phyloP scores from a whole-genome alignment of 495 filamentous ascomycete species.

The Penicillium pulvis region DNA sequence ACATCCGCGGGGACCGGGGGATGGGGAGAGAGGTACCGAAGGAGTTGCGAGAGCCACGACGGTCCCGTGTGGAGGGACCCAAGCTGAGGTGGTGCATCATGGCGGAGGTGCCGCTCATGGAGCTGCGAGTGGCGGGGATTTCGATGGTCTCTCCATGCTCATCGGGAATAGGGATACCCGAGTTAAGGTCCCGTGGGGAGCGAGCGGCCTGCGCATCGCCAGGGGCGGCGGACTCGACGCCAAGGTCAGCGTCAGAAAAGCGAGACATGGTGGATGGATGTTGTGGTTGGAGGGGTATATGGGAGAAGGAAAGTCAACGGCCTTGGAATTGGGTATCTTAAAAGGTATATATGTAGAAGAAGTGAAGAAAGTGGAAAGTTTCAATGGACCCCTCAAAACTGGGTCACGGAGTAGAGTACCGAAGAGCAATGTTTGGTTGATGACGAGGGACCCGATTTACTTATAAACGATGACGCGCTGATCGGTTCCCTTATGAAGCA shows the following conservation, averaged over 20 bases:
- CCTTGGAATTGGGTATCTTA: neutral
- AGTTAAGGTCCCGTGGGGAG: constrained; percentile 32
- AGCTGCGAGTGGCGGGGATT: constrained; percentile 69
- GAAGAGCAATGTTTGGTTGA: constrained; percentile 1
- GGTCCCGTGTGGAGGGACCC: constrained; percentile 64
- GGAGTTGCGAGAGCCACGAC: constrained; percentile 74
- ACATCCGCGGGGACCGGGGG: constrained; percentile 67
- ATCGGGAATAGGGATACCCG: constrained; percentile 48
- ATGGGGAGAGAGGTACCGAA: constrained; percentile 78
- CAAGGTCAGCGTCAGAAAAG: constrained; percentile 61
- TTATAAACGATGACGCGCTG: constrained; percentile 13
- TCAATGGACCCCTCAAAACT: constrained; percentile 8
- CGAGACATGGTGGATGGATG: constrained; percentile 56
- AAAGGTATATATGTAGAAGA: constrained; percentile 4
- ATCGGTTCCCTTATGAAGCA: constrained; percentile 22
- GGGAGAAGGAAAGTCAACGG: constrained; percentile 1
- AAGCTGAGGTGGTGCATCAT: constrained; percentile 75
- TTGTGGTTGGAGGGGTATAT: constrained; percentile 2
- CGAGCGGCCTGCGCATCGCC: constrained; percentile 20
- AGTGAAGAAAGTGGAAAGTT: neutral
- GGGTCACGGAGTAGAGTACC: constrained; percentile 6
- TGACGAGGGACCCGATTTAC: constrained; percentile 9
- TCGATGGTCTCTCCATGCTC: constrained; percentile 62
- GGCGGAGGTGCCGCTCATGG: constrained; percentile 64
- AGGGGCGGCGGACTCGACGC: constrained; percentile 35